Conservation (phyloP, 2,329 filamentous ascomycete species). For the Venturia effusa region DNA sequence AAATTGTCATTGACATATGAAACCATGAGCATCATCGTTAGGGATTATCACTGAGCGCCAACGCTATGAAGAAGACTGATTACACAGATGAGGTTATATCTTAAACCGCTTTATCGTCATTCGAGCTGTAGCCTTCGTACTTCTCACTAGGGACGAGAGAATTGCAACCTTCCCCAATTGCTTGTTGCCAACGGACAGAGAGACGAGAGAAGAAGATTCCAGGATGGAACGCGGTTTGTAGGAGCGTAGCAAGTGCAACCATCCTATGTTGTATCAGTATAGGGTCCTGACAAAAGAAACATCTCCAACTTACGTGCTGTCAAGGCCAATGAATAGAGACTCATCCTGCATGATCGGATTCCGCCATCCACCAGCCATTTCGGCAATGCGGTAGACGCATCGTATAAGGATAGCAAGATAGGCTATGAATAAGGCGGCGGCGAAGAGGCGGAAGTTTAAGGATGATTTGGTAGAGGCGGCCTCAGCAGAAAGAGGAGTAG, state of each 20-base stretch:
- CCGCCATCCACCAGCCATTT: conserved; percentile 55
- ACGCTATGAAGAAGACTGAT: not conserved
- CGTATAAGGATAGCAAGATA: conserved; percentile 15
- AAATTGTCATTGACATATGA: not conserved
- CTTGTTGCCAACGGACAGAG: not conserved
- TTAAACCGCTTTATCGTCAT: not conserved
- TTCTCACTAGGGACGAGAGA: not conserved
- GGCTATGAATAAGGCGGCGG: conserved; percentile 13
- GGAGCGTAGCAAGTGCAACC: not conserved
- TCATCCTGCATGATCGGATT: conserved; percentile 54
- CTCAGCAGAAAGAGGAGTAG: conserved; percentile 12
- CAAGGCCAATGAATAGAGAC: conserved; percentile 47
- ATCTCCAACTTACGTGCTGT: conserved; percentile 35
- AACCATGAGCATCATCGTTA: not conserved
- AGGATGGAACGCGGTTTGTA: not conserved
- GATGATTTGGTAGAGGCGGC: conserved; percentile 13
- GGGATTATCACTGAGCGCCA: not conserved
- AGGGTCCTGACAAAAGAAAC: not conserved
- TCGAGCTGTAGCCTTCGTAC: not conserved
- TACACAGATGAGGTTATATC: not conserved
- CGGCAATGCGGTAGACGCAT: conserved; percentile 40
- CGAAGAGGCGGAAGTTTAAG: conserved; percentile 17
- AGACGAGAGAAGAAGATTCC: not conserved
- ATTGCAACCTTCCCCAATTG: not conserved
- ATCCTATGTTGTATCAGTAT: not conserved